phyloP scores from a whole-genome alignment of 73 alveolate genomes.

The Effrenium voratum region DNA sequence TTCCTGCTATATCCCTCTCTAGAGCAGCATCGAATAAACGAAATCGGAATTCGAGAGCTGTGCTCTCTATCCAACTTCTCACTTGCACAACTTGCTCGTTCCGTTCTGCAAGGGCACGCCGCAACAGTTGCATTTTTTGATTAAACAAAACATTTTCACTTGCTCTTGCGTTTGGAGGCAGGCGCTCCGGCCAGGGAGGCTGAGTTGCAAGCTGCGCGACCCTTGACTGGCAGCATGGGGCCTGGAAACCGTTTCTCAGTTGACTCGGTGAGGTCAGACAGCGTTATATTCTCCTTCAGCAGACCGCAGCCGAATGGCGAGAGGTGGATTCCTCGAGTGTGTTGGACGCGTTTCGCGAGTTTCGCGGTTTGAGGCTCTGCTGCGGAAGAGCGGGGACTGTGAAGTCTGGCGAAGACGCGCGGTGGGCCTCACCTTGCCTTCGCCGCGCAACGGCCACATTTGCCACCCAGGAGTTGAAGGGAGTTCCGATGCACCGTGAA shows the following conservation, averaged over 20 bases:
- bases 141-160: too few species aligned
- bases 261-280: constrained; percentile 10
- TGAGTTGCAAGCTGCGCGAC: constrained; percentile 67
- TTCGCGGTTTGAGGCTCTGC: constrained; percentile 2
- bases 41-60: too few species aligned
- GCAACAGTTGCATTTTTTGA: too few species aligned
- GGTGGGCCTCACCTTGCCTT: neutral
- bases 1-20: too few species aligned
- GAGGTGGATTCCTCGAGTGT: neutral
- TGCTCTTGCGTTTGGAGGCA: neutral
- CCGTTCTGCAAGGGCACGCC: too few species aligned
- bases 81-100: too few species aligned
- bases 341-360: neutral
- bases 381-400: constrained; percentile 78
- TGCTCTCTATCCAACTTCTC: too few species aligned
- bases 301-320: constrained; percentile 87
- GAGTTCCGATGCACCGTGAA: constrained; percentile 54
- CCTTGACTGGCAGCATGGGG: neutral
- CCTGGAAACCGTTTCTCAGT: neutral
- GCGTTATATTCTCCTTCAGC: constrained; percentile 61
- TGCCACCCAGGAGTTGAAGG: constrained; percentile 68
- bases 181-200: constrained; percentile 91
- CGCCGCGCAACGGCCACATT: neutral
- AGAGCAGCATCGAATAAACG: too few species aligned
- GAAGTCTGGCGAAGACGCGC: constrained; percentile 87